Conservation (phyloP, 441 rosid genomes). For the Kokia cookei region DNA sequence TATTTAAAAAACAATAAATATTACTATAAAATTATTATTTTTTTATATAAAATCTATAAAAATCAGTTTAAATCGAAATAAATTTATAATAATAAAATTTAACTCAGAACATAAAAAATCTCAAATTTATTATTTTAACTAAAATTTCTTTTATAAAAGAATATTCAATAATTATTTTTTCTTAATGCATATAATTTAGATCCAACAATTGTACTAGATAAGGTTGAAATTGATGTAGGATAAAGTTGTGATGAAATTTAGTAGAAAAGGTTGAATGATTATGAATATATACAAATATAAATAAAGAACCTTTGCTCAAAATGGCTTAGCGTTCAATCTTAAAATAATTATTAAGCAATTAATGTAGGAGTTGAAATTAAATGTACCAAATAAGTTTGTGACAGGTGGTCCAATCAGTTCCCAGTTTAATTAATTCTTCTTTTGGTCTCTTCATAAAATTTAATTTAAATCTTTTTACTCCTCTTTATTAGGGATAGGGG, state of each 20-base stretch:
- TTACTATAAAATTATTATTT: no score
- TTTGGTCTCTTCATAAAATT: no score
- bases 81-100: no score
- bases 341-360: background rate
- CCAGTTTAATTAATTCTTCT: background rate
- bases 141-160: no score
- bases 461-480: no score
- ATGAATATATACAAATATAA: background rate
- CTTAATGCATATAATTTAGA: background rate
- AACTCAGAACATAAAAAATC: no score
- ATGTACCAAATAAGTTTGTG: background rate
- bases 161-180: no score
- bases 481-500: no score
- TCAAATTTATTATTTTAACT: no score
- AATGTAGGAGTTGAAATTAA: background rate
- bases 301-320: background rate
- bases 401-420: background rate
- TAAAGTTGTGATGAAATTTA: background rate
- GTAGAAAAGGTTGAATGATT: background rate
- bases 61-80: no score
- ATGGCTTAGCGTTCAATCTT: background rate
- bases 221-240: background rate
- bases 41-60: no score
- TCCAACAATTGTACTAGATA: background rate
- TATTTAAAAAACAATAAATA: no score